phyloP scores from a whole-genome alignment of 768 basidiomycete species.

The Amanita pseudoporphyria region DNA sequence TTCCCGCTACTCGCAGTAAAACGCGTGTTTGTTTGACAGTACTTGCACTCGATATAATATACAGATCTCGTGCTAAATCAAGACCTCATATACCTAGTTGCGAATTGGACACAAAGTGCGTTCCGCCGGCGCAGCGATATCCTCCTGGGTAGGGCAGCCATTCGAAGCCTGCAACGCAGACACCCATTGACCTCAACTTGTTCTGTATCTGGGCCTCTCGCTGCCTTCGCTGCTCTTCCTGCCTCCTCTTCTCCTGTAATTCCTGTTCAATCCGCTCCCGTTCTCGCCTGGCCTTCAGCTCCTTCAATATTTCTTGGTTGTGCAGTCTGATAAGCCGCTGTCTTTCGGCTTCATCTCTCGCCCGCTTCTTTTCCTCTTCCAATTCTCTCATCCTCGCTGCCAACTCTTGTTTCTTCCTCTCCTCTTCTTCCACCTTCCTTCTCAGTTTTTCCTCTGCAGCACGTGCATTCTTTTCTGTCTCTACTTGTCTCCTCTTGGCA shows the following conservation, averaged over 20 bases:
- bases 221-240: slow-evolving; percentile 18
- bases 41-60: neutral
- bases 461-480: slow-evolving; percentile 14
- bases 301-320: slow-evolving; percentile 16
- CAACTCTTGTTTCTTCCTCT: slow-evolving; percentile 16
- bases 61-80: neutral
- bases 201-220: slow-evolving; percentile 35
- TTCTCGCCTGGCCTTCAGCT: slow-evolving; percentile 11
- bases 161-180: slow-evolving; percentile 25
- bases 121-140: slow-evolving; percentile 20
- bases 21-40: too few relatives aligned
- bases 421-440: slow-evolving; percentile 14
- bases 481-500: slow-evolving; percentile 25
- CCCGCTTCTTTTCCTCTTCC: slow-evolving; percentile 15
- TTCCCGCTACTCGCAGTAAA: too few relatives aligned
- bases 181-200: slow-evolving; percentile 35
- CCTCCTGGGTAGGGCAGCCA: slow-evolving; percentile 15
- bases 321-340: slow-evolving; percentile 22
- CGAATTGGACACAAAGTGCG: slow-evolving; percentile 14
- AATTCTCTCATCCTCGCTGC: slow-evolving; percentile 13
- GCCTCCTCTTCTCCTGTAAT: slow-evolving; percentile 10
- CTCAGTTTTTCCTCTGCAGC: slow-evolving; percentile 16
- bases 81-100: slow-evolving; percentile 9
- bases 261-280: slow-evolving; percentile 11
- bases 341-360: slow-evolving; percentile 18